Conservation (phyloP, 441 rosid species). For the Adansonia rubrostipa region DNA sequence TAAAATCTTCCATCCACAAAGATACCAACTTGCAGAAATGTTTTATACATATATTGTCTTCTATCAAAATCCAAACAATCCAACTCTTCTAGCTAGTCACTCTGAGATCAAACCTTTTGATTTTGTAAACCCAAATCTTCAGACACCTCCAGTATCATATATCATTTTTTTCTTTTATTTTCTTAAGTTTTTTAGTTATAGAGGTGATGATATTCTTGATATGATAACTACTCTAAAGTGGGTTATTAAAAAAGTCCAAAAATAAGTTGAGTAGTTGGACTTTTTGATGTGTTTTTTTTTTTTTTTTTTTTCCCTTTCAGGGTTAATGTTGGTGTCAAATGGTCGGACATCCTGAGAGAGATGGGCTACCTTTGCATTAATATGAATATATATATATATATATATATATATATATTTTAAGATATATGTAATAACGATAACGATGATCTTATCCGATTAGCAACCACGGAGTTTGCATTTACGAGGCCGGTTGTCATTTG, state of each 20-base stretch:
- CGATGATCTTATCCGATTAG: no score
- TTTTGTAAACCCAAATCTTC: constrained; percentile 1
- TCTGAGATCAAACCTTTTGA: constrained; percentile 36
- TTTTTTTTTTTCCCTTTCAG: no score
- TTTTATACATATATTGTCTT: background rate
- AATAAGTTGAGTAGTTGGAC: constrained; percentile 15
- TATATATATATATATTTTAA: no score
- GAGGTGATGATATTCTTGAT: background rate
- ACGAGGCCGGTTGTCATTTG: no score
- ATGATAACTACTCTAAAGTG: background rate
- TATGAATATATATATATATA: no score
- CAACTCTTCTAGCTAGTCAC: constrained; percentile 24
- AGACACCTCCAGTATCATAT: no score
- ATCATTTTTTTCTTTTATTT: background rate
- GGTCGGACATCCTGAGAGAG: no score
- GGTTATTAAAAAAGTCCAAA: background rate
- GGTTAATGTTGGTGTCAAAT: no score
- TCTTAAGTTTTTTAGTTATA: background rate
- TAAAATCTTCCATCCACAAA: constrained; percentile 44
- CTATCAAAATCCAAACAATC: constrained; percentile 19
- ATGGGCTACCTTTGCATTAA: no score
- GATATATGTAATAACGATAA: no score
- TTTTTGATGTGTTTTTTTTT: background rate
- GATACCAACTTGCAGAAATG: background rate
- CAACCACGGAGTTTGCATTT: no score